Evolutionary conservation across 257 asterid species (phyloP), one percentile per base, ranked within the genome.

Genomic region (Solanum phureja): DNA sequence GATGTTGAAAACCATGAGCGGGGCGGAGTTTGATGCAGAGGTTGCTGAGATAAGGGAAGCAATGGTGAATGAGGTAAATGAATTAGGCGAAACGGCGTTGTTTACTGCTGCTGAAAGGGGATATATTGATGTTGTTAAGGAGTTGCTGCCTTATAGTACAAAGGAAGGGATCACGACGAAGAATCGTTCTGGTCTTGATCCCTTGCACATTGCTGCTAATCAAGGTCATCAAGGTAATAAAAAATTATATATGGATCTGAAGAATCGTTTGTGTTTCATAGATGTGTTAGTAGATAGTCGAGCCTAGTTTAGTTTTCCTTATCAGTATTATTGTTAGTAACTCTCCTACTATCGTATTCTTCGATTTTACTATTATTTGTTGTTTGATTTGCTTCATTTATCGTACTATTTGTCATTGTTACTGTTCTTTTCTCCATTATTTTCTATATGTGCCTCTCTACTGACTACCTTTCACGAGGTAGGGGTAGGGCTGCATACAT

Each of bases 181-280:
- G 89, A 93, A 90, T 56, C 91, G 92, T 21, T 92, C 95, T 14
- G 94, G 93, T 40, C 90, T 93, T 35, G 93, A 91, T 91, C 91
- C 96, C 16, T 86, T 92, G 91, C 97, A 94, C 83, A 87, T 93
- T 90, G 97, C 97, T 38, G 94, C 95, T 37, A 94, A 73, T 68
- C 92, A 87, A 88, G 97, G 97, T 66, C 95, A 90, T 77, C 93
- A 87, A 69, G 95, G 97, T 93, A 91, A 64, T 81, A 9, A 12
- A 46, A 84, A 31, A 29, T 49, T 49, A 35, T 38, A 23, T n/a
- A 11, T 11, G 10, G 7, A 40, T 73, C 4, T 16, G 85, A 46
- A 24, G 40, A 24, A 27, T 79, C 21, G 3, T 62, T n/a, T 84
- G 19, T 62, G 14, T 34, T 60, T 83, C 40, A 21, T 46, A 83